Conservation (phyloP, 495 filamentous ascomycete species). For the Xylaria grammica region DNA sequence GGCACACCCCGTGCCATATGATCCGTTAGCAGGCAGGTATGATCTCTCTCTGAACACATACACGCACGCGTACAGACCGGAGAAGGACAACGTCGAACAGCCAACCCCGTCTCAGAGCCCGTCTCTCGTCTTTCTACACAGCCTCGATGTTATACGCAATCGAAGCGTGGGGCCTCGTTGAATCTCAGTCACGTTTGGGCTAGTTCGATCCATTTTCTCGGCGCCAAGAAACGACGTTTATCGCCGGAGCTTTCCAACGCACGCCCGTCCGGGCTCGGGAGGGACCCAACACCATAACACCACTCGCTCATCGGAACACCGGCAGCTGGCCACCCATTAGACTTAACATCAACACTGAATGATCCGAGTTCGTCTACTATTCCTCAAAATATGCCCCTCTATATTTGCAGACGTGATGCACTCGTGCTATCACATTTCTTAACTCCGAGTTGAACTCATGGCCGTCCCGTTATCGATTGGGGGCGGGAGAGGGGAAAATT, state of each 20-base stretch:
- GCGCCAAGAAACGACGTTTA: conserved; percentile 12
- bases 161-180: not conserved
- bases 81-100: not conserved
- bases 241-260: no score
- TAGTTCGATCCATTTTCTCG: conserved; percentile 7
- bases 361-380: no score
- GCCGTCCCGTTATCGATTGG: not conserved
- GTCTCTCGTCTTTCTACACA: not conserved
- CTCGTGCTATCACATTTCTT: no score
- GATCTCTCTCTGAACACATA: not conserved
- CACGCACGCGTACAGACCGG: not conserved
- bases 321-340: no score
- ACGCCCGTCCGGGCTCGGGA: not conserved
- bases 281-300: not conserved
- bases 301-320: no score
- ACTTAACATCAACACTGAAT: no score
- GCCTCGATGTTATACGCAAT: conserved; percentile 17
- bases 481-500: no score
- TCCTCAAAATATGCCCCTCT: no score
- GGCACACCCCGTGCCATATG: no score
- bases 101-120: not conserved
- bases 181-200: not conserved
- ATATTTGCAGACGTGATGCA: no score
- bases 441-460: not conserved
- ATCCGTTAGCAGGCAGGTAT: no score